Percentiles rank a stretch among this genome's conserved stretches.
phyloP scores from a whole-genome alignment of 176 grass and related monocot genomes.

The Dendrocalamus sinicus region DNA sequence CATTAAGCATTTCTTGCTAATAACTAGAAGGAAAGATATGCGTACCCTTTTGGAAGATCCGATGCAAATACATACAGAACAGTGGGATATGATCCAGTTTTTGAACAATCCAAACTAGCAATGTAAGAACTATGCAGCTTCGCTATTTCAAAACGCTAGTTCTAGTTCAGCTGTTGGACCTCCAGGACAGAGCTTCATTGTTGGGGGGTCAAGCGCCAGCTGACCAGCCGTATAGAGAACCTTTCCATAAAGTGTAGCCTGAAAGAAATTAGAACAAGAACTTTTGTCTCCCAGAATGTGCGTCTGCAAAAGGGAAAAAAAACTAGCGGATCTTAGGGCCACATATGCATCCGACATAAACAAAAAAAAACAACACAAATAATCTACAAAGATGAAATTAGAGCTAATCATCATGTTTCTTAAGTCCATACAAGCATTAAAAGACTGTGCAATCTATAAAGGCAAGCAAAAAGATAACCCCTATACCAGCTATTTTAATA shows the following conservation, averaged over 20 bases:
- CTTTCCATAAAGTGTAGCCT: slow-evolving; percentile 82
- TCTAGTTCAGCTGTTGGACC: slow-evolving; percentile 68
- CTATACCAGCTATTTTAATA: too few relatives aligned
- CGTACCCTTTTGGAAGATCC: slow-evolving; percentile 92
- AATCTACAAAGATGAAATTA: too few relatives aligned
- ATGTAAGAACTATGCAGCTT: slow-evolving; percentile 59
- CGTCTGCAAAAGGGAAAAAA: not conserved
- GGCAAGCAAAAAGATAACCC: too few relatives aligned
- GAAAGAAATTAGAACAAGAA: slow-evolving; percentile 27
- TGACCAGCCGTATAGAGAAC: slow-evolving; percentile 90
- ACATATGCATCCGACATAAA: too few relatives aligned
- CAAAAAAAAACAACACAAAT: too few relatives aligned
- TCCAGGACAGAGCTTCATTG: slow-evolving; percentile 71
- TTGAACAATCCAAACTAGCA: slow-evolving; percentile 38
- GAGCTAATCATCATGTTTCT: too few relatives aligned
- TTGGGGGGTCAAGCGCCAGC: slow-evolving; percentile 83
- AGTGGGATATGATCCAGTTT: slow-evolving; percentile 50
- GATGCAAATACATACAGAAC: slow-evolving; percentile 76
- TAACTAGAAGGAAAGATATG: slow-evolving; percentile 6
- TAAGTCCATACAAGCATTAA: too few relatives aligned
- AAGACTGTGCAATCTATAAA: too few relatives aligned
- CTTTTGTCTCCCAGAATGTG: not conserved
- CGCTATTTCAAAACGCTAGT: slow-evolving; percentile 71
- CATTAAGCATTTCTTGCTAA: slow-evolving; percentile 8
- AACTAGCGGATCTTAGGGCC: not conserved